Base-by-base conservation (phyloP, 2,329 filamentous ascomycete species). In the Cercospora zeae-maydis region DNA sequence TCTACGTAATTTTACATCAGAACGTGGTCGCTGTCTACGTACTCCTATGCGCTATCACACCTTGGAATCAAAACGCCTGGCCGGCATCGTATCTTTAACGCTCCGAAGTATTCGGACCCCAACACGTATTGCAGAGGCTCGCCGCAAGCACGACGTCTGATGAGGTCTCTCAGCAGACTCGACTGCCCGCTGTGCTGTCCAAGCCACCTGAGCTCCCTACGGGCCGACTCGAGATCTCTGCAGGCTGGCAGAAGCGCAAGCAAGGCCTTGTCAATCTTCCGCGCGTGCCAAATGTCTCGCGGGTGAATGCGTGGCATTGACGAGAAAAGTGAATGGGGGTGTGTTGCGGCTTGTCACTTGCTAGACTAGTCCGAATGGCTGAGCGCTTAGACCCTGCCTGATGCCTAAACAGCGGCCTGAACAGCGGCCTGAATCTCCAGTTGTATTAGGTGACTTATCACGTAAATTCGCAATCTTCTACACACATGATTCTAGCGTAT, bases 61-160 rank as follows among this genome's bases (percentile, higher is more conserved):
- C 93, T 84, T 36, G 95, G 95, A 67, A 98, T 96, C 61, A 99
- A 79, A 4, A 98, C 93, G 1, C 91, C 91, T 10, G 81, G 84
- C 30, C 80, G 81, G 73, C 93, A 97, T 59, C 83, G 78, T 51
- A 99, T 89, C 45, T 96, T 89, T 14, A 98, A 78, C 4, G 86
- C 79, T 0, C 93, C 93, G 77, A 99, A 98, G 1, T 89, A 95
- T 75, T 97, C 92, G 4, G 88, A 87, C 3, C 92, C 92, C 1
- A 99, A 79, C 21, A 98, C 83, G 74, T 98, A 98, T 75, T 98
- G 95, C 34, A 99, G 78, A 1, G 95, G 95, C 62, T 87, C 84
- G 1, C 92, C 92, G n/a, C 69, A 75, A 2, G 81, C 78, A 63
- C 86, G 78, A 51, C 73, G 63, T n/a, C n/a, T 42, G 6, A 75